Evolutionary conservation across 441 rosid genomes (phyloP).

Genomic region (Eruca vesicaria): DNA sequence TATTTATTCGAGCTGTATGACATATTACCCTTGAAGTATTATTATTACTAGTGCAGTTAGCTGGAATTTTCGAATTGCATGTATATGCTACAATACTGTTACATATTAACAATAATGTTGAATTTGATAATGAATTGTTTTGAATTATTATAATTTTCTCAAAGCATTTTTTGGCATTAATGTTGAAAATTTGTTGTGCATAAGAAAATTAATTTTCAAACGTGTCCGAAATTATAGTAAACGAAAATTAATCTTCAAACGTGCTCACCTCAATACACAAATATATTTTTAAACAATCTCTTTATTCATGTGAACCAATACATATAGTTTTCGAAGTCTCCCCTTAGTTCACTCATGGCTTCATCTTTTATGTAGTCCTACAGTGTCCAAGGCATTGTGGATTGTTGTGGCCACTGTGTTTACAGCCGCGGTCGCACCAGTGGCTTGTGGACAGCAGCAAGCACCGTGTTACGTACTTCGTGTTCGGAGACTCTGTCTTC

Average conservation of each 20-base stretch:
- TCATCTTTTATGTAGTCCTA: slow-evolving; percentile 9
- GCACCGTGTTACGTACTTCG: slow-evolving; percentile 49
- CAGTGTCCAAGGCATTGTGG: slow-evolving; percentile 25
- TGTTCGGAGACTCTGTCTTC: slow-evolving; percentile 46
- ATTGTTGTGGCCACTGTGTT: slow-evolving; percentile 16
- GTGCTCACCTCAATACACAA: slow-evolving; percentile 18
- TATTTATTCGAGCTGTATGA: background rate
- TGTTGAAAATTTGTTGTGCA: too few relatives aligned
- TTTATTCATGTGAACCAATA: slow-evolving; percentile 25
- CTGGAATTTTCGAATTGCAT: background rate
- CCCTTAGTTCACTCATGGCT: background rate
- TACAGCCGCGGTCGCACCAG: background rate
- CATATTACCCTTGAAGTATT: background rate
- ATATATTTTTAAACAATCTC: background rate
- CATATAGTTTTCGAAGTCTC: slow-evolving; percentile 19
- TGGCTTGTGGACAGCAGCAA: slow-evolving; percentile 13
- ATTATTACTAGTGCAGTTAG: background rate
- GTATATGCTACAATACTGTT: background rate
- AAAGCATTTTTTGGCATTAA: background rate
- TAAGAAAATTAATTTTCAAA: too few relatives aligned
- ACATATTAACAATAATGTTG: background rate
- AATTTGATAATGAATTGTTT: background rate
- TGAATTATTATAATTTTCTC: background rate
- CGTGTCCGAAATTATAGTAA: too few relatives aligned
- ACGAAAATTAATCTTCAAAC: background rate